These are phyloP conservation scores for Heterobasidion annosum DNA, from an alignment of 1,284 basidiomycete species.

Conservation along the genomic window DNA sequence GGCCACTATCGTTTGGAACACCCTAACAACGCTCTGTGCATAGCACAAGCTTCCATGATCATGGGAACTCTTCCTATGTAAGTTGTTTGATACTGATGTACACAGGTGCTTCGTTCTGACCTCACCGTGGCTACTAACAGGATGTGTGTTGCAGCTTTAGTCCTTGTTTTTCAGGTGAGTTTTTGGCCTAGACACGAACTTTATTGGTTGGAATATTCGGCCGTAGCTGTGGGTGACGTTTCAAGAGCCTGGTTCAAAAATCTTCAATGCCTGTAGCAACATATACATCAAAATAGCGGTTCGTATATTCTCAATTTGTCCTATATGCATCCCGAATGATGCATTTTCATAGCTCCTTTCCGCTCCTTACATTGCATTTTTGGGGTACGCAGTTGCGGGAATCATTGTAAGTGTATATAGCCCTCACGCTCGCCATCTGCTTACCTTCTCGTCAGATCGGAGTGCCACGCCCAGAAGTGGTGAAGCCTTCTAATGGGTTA, in stretches of 20 bases:
- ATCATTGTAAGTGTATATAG: not conserved
- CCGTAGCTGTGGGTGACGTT: slow-evolving; percentile 31
- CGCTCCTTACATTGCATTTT: slow-evolving; percentile 4
- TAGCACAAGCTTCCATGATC: slow-evolving; percentile 41
- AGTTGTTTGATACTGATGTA: slow-evolving; percentile 9
- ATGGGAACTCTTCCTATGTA: slow-evolving; percentile 47
- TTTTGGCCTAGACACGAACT: not conserved
- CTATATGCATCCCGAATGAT: not conserved
- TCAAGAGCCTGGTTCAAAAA: slow-evolving; percentile 14
- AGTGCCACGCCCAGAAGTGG: slow-evolving; percentile 10
- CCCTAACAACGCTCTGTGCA: slow-evolving; percentile 25
- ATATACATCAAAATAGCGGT: slow-evolving; percentile 1
- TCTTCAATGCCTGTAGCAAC: slow-evolving; percentile 5
- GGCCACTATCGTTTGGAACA: slow-evolving; percentile 15
- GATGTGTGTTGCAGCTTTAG: slow-evolving; percentile 36
- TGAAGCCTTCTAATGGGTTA: slow-evolving; percentile 32
- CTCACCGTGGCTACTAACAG: slow-evolving; percentile 18
- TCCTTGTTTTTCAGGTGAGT: slow-evolving; percentile 39
- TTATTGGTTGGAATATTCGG: not conserved
- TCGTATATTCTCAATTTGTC: not conserved
- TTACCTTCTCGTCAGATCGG: not conserved
- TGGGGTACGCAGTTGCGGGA: slow-evolving; percentile 9
- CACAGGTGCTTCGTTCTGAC: not conserved
- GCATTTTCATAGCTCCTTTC: slow-evolving; percentile 3
- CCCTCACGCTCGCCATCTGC: not conserved